Percentiles rank a stretch among this genome's conserved stretches.
These are phyloP conservation scores for Starmerella roubikii DNA, from an alignment of 805 yeast species.

Conservation along the genomic window DNA sequence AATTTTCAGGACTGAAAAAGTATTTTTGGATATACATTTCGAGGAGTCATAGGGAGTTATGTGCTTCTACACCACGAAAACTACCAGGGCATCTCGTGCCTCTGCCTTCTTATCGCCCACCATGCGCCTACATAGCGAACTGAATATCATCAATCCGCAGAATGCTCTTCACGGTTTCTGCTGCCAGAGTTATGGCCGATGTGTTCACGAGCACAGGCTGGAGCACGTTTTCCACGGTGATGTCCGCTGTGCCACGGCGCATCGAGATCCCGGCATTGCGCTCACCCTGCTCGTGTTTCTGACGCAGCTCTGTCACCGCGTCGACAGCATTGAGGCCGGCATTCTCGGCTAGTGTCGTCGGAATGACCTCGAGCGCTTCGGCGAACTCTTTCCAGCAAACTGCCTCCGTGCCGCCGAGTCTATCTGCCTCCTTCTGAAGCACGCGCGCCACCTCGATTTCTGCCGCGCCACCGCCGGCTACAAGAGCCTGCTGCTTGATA, in stretches of 20 bases:
- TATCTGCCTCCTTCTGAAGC: slow-evolving; percentile 49
- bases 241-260: slow-evolving; percentile 85
- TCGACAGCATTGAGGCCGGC: slow-evolving; percentile 87
- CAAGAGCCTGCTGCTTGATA: slow-evolving; percentile 74
- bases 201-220: slow-evolving; percentile 94
- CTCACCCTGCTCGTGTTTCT: slow-evolving; percentile 83
- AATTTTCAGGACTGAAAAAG: too few relatives aligned
- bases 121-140: slow-evolving; percentile 66
- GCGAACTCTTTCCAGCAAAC: slow-evolving; percentile 88
- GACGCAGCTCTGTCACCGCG: slow-evolving; percentile 82
- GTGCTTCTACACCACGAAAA: too few relatives aligned
- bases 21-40: too few relatives aligned
- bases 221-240: slow-evolving; percentile 82
- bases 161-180: slow-evolving; percentile 92
- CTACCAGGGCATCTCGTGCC: too few relatives aligned
- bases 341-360: slow-evolving; percentile 87
- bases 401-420: slow-evolving; percentile 73
- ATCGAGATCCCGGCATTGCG: slow-evolving; percentile 90
- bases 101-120: too few relatives aligned
- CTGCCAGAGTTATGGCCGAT: slow-evolving; percentile 85
- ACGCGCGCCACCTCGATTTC: slow-evolving; percentile 78
- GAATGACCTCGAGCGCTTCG: slow-evolving; percentile 79
- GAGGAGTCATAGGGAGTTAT: too few relatives aligned
- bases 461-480: slow-evolving; percentile 99
- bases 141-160: slow-evolving; percentile 95